Percentiles rank a stretch among this genome's conserved stretches.
Evolutionary conservation across 495 filamentous ascomycete genomes (phyloP).

Genomic region (Glarea lozoyensis): DNA sequence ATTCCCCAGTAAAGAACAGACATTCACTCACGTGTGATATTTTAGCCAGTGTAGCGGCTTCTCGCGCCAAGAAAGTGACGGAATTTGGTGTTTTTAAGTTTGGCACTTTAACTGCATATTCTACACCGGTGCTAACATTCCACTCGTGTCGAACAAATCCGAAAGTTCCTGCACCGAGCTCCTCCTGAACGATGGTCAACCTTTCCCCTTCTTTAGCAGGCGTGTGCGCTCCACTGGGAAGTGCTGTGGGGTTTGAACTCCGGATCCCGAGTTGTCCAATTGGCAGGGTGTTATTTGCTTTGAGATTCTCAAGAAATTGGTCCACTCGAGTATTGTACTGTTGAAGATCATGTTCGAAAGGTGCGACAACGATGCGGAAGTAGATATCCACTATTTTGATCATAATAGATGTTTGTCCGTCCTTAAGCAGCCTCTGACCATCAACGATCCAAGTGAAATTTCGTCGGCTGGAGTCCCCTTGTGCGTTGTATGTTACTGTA

Average conservation of each 20-base stretch:
- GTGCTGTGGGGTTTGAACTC: background rate
- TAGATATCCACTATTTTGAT: background rate
- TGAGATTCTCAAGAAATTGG: constrained; percentile 5
- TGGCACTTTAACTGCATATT: constrained; percentile 4
- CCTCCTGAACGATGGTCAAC: too few relatives aligned
- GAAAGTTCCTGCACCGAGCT: constrained; percentile 5
- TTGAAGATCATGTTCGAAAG: background rate
- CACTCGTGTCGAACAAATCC: constrained; percentile 3
- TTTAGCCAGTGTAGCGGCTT: background rate
- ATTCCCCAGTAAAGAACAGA: background rate
- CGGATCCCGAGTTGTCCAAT: constrained; percentile 2
- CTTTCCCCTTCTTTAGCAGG: background rate
- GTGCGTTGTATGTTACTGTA: too few relatives aligned
- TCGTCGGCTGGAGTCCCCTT: too few relatives aligned
- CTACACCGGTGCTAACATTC: constrained; percentile 7
- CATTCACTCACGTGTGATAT: background rate
- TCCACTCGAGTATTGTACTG: constrained; percentile 1
- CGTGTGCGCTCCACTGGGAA: background rate
- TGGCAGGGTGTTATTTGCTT: background rate
- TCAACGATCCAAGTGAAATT: too few relatives aligned
- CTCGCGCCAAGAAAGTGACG: background rate
- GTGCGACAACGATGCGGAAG: background rate
- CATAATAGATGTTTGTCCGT: background rate
- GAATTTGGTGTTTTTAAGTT: background rate
- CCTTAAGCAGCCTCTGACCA: too few relatives aligned